Base-by-base conservation (phyloP, 805 yeast species). In the Saccharomycopsis vini region DNA sequence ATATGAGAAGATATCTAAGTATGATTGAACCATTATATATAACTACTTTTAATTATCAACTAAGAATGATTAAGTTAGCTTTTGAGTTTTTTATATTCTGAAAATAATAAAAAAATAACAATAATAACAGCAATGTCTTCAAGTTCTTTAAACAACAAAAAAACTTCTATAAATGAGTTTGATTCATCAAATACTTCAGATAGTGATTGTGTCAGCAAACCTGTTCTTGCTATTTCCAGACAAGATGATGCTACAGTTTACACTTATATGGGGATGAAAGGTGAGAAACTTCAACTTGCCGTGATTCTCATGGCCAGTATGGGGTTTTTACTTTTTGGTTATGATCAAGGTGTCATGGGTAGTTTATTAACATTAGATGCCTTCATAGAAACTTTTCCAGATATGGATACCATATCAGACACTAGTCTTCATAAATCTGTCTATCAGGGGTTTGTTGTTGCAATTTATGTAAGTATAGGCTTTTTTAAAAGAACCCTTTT, bases 291-390 rank as follows among this genome's bases (percentile, higher is more conserved):
- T 21, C 19, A 36, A 28, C 30, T n/a, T n/a, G 50, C 50, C 19
- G 39, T 46, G 16, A 29, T 41, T 16, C 12, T 40, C 20, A 33
- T 46, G 36, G 50, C 50, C 15, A 46, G 50, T 18, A 40, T 37
- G 32, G 50, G 50, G 10, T 46, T 46, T 30, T 30, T 46, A 13
- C 37, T 46, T 12, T 46, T 82, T 54, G 90, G 90, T 45, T 82
- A 81, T 53, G 88, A 82, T 56, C 89, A 82, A 60, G 90, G 90
- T 56, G 50, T 46, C 15, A 80, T 81, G 86, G 71, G 81, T 23
- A 73, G 77, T 53, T 60, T 77, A 38, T 70, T 77, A 39, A 67
- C 73, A 4, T 83, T 86, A 52, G 68, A 68, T 68, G 29, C 43
- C 12, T 75, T 82, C 56, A 73, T 72, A 57, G 61, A 67, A 36